Evolutionary conservation across 2,329 filamentous ascomycete genomes (phyloP), one percentile per base, ranked within the genome.

Genomic region (Curvularia hawaiiensis): DNA sequence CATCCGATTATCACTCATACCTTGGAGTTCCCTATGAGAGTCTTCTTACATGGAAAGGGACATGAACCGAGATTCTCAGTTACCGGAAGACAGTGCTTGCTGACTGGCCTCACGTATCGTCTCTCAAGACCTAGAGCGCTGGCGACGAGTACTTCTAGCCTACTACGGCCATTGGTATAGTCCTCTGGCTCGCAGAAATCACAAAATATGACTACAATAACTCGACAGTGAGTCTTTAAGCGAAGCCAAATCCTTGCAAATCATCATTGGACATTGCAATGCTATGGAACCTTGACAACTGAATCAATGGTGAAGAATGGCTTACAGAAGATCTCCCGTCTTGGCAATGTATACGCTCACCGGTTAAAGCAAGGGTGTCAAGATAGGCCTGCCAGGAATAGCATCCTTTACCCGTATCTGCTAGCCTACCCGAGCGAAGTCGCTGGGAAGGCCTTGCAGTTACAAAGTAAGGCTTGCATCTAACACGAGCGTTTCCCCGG

Each of bases 321-420:
- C 16, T 38, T 9, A 18, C n/a, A 38, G 35, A 38, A 18, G 35
- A 38, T 38, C 35, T 38, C 35, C 35, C 35, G 16, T 38, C 35
- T 38, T 38, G 35, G 35, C 35, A 18, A 38, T 18, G 16, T 38
- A 38, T 18, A 38, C n/a, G 35, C 16, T 38, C 35, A 18, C 16
- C 35, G 6, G 10, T 38, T 38, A 38, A 38, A 16, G 46, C 60
- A 50, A 51, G 33, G 48, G 40, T 28, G 16, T 50, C 7, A 18
- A 38, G 4, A 38, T 8, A 31, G 35, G 56, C 45, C 30, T 52
- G 54, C 57, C 56, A 47, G 50, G 51, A 56, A 50, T 50, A 62
- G 53, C 54, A 54, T 51, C 41, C 41, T 45, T 44, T 43, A 35
- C 47, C 53, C 12, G 22, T 26, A 43, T 38, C 35, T 35, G 14